phyloP scores from a whole-genome alignment of 495 filamentous ascomycete species.

The Xylaria telfairii region DNA sequence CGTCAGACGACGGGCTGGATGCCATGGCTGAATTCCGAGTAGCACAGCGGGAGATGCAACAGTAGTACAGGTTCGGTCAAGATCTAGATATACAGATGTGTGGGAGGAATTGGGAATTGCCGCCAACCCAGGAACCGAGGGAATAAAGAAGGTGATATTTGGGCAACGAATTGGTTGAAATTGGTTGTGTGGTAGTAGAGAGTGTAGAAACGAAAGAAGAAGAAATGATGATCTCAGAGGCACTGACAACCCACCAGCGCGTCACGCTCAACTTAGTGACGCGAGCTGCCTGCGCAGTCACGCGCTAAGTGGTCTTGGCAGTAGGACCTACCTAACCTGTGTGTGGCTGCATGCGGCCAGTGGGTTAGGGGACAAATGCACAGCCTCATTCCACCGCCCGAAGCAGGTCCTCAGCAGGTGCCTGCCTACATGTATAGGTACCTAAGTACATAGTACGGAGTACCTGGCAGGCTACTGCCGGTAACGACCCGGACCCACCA shows the following conservation, averaged over 20 bases:
- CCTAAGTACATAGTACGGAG: no score
- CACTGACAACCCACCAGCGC: slow-evolving; percentile 25
- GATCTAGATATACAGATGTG: background rate
- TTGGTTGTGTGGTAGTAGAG: background rate
- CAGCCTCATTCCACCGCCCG: slow-evolving; percentile 1
- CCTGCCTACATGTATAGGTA: background rate
- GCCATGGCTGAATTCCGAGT: slow-evolving; percentile 29
- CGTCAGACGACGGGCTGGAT: slow-evolving; percentile 40
- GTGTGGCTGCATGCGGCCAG: slow-evolving; percentile 11
- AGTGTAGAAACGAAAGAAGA: background rate
- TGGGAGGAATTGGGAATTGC: background rate
- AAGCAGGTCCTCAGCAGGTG: background rate
- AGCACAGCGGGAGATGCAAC: background rate
- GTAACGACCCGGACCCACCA: background rate
- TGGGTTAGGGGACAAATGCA: background rate
- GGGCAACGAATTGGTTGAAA: background rate
- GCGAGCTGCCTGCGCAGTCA: slow-evolving; percentile 43
- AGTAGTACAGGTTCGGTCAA: background rate
- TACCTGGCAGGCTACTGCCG: no score
- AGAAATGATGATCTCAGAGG: slow-evolving; percentile 33
- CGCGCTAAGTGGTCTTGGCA: slow-evolving; percentile 38
- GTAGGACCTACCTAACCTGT: background rate
- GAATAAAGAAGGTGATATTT: background rate
- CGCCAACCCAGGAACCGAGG: background rate
- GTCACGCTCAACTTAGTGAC: slow-evolving; percentile 32